phyloP scores from a whole-genome alignment of 148 eudicot genomes.

The Silene uniflora region DNA sequence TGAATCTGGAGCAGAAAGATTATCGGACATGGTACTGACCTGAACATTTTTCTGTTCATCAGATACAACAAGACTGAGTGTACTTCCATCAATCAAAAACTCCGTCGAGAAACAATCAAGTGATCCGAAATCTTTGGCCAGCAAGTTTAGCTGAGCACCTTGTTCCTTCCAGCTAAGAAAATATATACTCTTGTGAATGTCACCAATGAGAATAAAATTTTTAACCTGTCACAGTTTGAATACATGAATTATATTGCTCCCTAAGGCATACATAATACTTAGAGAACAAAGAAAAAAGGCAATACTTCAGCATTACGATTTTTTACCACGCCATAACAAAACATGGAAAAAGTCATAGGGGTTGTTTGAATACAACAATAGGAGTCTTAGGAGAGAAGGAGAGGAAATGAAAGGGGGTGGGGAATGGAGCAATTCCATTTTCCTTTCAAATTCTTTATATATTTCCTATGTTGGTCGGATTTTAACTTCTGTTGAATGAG shows the following conservation, averaged over 20 bases:
- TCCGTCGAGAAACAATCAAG: conserved; percentile 97
- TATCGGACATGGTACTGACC: conserved; percentile 38
- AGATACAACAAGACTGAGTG: conserved; percentile 88
- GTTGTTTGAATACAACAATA: too few species aligned
- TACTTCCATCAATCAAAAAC: conserved; percentile 91
- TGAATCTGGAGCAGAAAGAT: not conserved
- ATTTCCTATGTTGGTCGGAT: not conserved
- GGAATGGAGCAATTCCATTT: not conserved
- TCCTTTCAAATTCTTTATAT: not conserved
- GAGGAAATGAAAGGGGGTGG: not conserved
- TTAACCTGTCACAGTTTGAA: conserved; percentile 58
- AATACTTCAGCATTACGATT: not conserved
- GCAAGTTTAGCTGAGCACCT: conserved; percentile 80
- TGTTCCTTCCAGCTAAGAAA: conserved; percentile 98
- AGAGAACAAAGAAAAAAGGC: not conserved
- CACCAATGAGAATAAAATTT: conserved; percentile 93
- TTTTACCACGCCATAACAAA: not conserved
- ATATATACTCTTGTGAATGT: conserved; percentile 89
- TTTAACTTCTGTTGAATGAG: not conserved
- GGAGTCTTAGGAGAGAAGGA: too few species aligned
- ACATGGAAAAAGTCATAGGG: not conserved
- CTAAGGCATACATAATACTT: not conserved
- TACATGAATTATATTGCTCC: not conserved
- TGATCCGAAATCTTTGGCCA: conserved; percentile 92
- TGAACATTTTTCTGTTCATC: conserved; percentile 95